Percentiles rank a stretch among this genome's conserved stretches.
phyloP scores from a whole-genome alignment of 2,329 filamentous ascomycete genomes.

The Hortaea sp. region DNA sequence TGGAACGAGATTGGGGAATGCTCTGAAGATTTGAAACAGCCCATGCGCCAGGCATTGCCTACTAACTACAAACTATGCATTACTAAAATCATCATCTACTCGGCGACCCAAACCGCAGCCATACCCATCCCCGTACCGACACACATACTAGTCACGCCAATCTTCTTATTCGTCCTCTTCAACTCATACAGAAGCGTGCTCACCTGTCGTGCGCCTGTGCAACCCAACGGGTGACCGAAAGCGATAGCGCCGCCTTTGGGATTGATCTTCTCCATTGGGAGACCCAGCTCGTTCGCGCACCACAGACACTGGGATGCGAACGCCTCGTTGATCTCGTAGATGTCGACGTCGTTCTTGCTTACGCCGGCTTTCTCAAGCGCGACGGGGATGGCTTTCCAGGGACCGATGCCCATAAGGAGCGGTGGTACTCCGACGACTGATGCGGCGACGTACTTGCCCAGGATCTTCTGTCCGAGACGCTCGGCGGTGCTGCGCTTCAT shows the following conservation, averaged over 20 bases:
- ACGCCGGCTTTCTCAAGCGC: conserved; percentile 82
- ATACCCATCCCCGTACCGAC: conserved; percentile 96
- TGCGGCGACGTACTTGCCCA: conserved; percentile 85
- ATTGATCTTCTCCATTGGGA: conserved; percentile 83
- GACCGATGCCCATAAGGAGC: conserved; percentile 90
- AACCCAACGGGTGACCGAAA: conserved; percentile 72
- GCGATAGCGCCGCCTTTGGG: conserved; percentile 49
- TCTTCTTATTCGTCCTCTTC: conserved; percentile 68
- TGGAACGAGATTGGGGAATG: no score
- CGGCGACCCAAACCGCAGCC: conserved; percentile 91
- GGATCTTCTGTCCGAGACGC: conserved; percentile 73
- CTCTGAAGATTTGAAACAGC: no score
- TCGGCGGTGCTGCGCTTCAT: conserved; percentile 92
- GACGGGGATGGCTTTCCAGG: conserved; percentile 91
- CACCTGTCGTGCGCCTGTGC: conserved; percentile 88
- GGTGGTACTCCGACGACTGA: conserved; percentile 83
- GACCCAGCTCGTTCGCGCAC: conserved; percentile 78
- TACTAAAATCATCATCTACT: conserved; percentile 44
- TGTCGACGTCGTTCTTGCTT: conserved; percentile 81
- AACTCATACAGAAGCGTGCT: conserved; percentile 87
- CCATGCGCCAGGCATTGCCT: not conserved
- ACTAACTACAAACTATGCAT: not conserved
- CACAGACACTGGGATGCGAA: conserved; percentile 92
- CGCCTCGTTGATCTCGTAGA: conserved; percentile 98
- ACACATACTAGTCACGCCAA: conserved; percentile 94